These are phyloP conservation scores for Ogataea trehalophila DNA, from an alignment of 805 yeast species.

Conservation along the genomic window DNA sequence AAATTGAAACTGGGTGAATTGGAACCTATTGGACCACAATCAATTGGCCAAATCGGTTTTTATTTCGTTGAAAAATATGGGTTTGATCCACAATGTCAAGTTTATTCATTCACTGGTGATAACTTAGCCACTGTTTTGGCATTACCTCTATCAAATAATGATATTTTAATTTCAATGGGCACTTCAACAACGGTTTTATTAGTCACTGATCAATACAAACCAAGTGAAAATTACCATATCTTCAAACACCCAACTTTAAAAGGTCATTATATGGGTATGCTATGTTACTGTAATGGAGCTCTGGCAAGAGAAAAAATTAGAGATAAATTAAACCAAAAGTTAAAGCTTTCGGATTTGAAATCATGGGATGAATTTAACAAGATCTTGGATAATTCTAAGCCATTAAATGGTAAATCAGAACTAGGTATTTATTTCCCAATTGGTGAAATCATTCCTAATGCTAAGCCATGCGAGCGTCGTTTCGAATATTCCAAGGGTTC, in stretches of 20 bases:
- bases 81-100: conserved; percentile 47
- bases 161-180: conserved; percentile 77
- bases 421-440: conserved; percentile 82
- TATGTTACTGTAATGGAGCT: conserved; percentile 89
- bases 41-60: conserved; percentile 47
- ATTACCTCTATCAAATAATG: conserved; percentile 70
- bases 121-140: conserved; percentile 85
- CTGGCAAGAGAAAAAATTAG: conserved; percentile 77
- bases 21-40: conserved; percentile 42
- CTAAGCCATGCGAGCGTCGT: conserved; percentile 56
- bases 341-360: conserved; percentile 16
- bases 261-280: conserved; percentile 85
- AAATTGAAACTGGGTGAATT: conserved; percentile 50
- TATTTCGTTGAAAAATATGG: conserved; percentile 68
- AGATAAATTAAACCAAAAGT: conserved; percentile 47
- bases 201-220: conserved; percentile 70
- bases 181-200: conserved; percentile 87
- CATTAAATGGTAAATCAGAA: conserved; percentile 34
- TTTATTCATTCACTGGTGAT: conserved; percentile 85
- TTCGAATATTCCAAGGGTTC: conserved; percentile 32
- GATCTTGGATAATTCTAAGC: conserved; percentile 37
- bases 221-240: conserved; percentile 78
- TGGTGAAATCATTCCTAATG: conserved; percentile 89
- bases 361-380: conserved; percentile 63
- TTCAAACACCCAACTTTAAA: conserved; percentile 83